Percentiles rank a stretch among this genome's conserved stretches.
phyloP scores from a whole-genome alignment of 495 filamentous ascomycete species.

The Penicillium daleae region DNA sequence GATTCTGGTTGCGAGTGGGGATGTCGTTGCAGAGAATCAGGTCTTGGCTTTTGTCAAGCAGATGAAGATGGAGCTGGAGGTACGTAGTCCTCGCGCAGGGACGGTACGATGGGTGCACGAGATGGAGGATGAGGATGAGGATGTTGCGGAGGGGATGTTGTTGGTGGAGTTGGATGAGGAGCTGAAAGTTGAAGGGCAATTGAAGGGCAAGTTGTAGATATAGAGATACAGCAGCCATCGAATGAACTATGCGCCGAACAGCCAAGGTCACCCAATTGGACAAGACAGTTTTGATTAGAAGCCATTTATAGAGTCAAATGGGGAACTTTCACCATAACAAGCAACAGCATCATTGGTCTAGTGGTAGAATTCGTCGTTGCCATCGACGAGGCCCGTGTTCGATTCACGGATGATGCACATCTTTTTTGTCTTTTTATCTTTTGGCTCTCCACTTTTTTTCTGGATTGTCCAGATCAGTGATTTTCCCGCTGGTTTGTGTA shows the following conservation, averaged over 20 bases:
- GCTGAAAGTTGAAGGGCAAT: slow-evolving; percentile 29
- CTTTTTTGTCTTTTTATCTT: not conserved
- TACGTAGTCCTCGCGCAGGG: slow-evolving; percentile 53
- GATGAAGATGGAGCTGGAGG: slow-evolving; percentile 72
- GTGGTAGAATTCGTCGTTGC: slow-evolving; percentile 65
- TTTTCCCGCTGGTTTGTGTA: slow-evolving; percentile 2
- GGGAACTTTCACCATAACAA: not conserved
- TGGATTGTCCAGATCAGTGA: not conserved
- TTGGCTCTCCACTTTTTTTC: not conserved
- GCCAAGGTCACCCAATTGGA: not conserved
- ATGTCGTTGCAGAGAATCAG: slow-evolving; percentile 54
- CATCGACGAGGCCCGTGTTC: slow-evolving; percentile 63
- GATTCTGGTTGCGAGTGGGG: slow-evolving; percentile 57
- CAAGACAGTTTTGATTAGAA: not conserved
- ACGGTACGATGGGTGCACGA: slow-evolving; percentile 58
- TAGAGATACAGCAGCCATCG: not conserved
- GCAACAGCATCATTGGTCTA: slow-evolving; percentile 58
- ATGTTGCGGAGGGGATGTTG: slow-evolving; percentile 61
- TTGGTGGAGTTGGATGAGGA: slow-evolving; percentile 51
- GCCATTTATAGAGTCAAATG: not conserved
- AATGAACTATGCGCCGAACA: not conserved
- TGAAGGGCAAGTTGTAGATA: slow-evolving; percentile 24
- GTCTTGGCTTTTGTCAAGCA: slow-evolving; percentile 65
- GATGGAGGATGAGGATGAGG: slow-evolving; percentile 59
- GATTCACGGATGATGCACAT: slow-evolving; percentile 59